Percentiles rank a stretch among this genome's conserved stretches.
Conservation (phyloP, 1,139 yeast genomes). For the Taphrina sp. region DNA sequence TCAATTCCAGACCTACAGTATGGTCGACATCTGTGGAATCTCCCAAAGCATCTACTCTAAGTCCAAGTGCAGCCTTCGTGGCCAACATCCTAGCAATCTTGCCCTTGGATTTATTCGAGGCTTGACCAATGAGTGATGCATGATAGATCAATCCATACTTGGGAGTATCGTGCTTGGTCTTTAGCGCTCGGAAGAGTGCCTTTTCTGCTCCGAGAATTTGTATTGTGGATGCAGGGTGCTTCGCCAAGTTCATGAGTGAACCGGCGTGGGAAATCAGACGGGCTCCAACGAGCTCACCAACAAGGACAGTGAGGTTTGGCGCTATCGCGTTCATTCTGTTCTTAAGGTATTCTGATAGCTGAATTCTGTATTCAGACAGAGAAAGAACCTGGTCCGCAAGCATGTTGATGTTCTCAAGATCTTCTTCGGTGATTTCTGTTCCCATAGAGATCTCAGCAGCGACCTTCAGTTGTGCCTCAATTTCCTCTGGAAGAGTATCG, state of each 20-base stretch:
- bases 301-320: conserved; percentile 91
- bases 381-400: conserved; percentile 95
- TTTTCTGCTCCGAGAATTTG: conserved; percentile 99
- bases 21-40: conserved; percentile 97
- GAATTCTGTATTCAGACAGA: conserved; percentile 87
- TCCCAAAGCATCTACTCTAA: conserved; percentile 93
- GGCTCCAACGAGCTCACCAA: conserved; percentile 98
- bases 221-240: conserved; percentile 98
- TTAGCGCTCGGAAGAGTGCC: conserved; percentile 96
- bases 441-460: conserved; percentile 98
- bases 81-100: conserved; percentile 98
- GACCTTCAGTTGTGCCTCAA: conserved; percentile 58
- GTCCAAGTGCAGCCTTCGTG: conserved; percentile 94
- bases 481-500: conserved; percentile 87
- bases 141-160: conserved; percentile 97
- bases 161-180: conserved; percentile 98
- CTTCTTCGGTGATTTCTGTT: conserved; percentile 92
- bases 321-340: conserved; percentile 98
- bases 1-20: conserved; percentile 84
- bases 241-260: conserved; percentile 89
- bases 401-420: conserved; percentile 82
- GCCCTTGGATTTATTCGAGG: conserved; percentile 96
- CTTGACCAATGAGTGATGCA: conserved; percentile 94
- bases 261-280: conserved; percentile 98
- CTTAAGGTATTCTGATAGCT: conserved; percentile 78